Conservation (phyloP, 768 basidiomycete species). For the Leccinum arenicola region DNA sequence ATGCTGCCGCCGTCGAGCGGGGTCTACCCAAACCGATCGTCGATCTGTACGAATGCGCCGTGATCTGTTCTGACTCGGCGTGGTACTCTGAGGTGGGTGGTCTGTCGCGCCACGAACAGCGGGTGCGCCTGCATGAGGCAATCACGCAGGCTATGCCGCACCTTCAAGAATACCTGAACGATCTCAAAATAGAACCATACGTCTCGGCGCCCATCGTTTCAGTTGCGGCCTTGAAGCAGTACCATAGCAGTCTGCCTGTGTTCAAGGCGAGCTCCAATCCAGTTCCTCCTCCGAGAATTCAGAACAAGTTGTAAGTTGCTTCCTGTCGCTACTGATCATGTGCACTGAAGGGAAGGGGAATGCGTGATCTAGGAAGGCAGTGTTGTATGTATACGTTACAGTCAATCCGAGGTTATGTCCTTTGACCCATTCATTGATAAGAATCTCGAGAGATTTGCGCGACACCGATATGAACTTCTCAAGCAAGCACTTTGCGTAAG, state of each 20-base stretch:
- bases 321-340: background rate
- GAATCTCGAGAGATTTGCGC: background rate
- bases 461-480: background rate
- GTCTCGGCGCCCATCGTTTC: constrained; percentile 54
- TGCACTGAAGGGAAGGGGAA: background rate
- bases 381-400: no score
- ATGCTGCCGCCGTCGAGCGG: constrained; percentile 48
- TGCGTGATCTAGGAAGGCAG: no score
- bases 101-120: constrained; percentile 39
- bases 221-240: constrained; percentile 48
- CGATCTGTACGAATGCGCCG: constrained; percentile 52
- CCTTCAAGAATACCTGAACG: constrained; percentile 39
- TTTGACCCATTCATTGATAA: background rate
- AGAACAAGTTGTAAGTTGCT: constrained; percentile 36
- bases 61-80: constrained; percentile 14
- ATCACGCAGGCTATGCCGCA: constrained; percentile 18
- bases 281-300: constrained; percentile 33
- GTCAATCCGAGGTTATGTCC: no score
- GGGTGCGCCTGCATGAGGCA: constrained; percentile 45
- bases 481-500: constrained; percentile 48
- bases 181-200: constrained; percentile 47
- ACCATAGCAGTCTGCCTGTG: constrained; percentile 38
- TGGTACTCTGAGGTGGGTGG: background rate
- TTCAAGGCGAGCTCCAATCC: constrained; percentile 43
- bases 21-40: constrained; percentile 48